Conservation (phyloP, 257 asterid genomes). For the Echites panduratus region DNA sequence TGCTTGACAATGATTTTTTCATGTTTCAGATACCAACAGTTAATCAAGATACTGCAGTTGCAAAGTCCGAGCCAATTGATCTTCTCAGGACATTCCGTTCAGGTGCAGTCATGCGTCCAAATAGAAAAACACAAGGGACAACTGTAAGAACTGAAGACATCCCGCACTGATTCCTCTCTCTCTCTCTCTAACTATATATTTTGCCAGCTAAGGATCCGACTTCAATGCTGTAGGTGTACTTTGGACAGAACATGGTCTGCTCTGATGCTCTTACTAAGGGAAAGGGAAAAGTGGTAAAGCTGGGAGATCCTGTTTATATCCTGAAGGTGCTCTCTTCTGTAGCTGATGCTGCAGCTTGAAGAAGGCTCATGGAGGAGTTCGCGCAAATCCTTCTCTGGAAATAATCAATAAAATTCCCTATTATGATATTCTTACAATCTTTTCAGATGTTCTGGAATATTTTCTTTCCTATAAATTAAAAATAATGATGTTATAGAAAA, state of each 20-base stretch:
- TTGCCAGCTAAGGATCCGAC: neutral
- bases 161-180: neutral
- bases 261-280: constrained; percentile 21
- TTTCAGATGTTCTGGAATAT: neutral
- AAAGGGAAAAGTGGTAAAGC: constrained; percentile 24
- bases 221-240: constrained; percentile 35
- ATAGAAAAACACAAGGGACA: constrained; percentile 34
- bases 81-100: constrained; percentile 48
- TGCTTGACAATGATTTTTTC: neutral
- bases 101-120: constrained; percentile 38
- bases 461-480: neutral
- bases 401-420: neutral
- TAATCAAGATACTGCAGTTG: constrained; percentile 35
- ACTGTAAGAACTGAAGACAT: neutral
- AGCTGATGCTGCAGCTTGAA: constrained; percentile 31
- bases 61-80: constrained; percentile 28
- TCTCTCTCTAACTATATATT: neutral
- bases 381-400: neutral
- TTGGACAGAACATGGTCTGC: constrained; percentile 53
- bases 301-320: constrained; percentile 39
- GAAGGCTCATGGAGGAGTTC: neutral
- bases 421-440: neutral
- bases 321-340: constrained; percentile 24
- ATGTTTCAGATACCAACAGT: constrained; percentile 44
- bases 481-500: too few species aligned